Conservation (phyloP, 768 basidiomycete genomes). For the Inosperma sp. region DNA sequence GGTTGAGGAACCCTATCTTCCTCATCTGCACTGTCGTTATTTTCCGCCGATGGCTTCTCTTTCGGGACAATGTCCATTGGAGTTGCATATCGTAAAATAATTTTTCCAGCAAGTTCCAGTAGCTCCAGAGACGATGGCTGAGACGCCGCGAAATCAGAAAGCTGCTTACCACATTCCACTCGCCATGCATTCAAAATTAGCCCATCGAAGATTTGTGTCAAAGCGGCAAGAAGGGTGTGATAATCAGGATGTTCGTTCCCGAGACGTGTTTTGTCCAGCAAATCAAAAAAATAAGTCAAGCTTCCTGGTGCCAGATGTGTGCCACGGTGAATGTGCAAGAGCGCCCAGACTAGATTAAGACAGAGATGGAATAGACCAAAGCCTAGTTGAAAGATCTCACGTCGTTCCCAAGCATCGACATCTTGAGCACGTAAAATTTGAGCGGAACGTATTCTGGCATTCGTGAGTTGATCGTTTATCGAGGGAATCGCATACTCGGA, state of each 20-base stretch:
- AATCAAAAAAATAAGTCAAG: slow-evolving; percentile 26
- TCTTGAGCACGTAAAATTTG: slow-evolving; percentile 12
- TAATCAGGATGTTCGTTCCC: slow-evolving; percentile 32
- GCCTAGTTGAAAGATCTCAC: slow-evolving; percentile 23
- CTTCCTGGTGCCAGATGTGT: slow-evolving; percentile 19
- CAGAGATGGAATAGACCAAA: slow-evolving; percentile 29
- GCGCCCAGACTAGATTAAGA: slow-evolving; percentile 32
- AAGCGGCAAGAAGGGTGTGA: slow-evolving; percentile 24
- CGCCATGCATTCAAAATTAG: slow-evolving; percentile 31
- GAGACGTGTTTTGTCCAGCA: slow-evolving; percentile 31
- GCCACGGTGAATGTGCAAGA: slow-evolving; percentile 28
- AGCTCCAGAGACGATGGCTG: slow-evolving; percentile 23
- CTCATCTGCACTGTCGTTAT: neutral
- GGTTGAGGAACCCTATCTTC: neutral
- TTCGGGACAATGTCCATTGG: slow-evolving; percentile 23
- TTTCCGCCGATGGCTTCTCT: slow-evolving; percentile 13
- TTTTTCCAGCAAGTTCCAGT: slow-evolving; percentile 15
- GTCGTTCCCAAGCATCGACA: slow-evolving; percentile 12
- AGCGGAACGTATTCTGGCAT: slow-evolving; percentile 18
- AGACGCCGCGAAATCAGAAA: slow-evolving; percentile 19
- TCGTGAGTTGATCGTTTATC: slow-evolving; percentile 29
- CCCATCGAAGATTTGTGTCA: slow-evolving; percentile 31
- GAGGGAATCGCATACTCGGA: slow-evolving; percentile 17
- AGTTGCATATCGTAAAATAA: slow-evolving; percentile 23
- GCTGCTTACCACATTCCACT: neutral